Evolutionary conservation across 495 filamentous ascomycete species (phyloP).

Genomic region (Parathielavia hyrcaniae): DNA sequence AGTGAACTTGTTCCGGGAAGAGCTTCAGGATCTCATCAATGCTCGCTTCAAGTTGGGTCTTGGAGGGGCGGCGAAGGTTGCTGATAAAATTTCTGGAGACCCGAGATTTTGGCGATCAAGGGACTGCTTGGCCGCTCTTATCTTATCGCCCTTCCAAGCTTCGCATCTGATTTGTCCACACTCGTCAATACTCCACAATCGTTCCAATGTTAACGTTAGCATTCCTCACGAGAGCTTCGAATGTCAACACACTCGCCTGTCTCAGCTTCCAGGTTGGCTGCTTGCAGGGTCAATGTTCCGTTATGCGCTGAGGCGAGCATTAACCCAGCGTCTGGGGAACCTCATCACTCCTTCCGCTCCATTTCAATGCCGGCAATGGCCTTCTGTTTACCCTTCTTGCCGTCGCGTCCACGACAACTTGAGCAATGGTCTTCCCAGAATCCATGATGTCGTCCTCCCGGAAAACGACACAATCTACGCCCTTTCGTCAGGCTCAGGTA

Average conservation of each 20-base stretch:
- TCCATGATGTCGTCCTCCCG: neutral
- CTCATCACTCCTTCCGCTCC: neutral
- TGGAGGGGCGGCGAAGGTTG: slow-evolving; percentile 15
- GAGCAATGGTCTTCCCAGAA: slow-evolving; percentile 1
- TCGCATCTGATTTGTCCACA: neutral
- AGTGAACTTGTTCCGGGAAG: neutral
- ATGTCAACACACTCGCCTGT: neutral
- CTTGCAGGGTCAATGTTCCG: slow-evolving; percentile 32
- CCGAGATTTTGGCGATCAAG: slow-evolving; percentile 14
- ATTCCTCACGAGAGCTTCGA: neutral
- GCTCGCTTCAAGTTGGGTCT: neutral
- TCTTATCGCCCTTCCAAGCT: slow-evolving; percentile 4
- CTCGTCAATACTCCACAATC: too few relatives aligned
- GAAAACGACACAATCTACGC: slow-evolving; percentile 77
- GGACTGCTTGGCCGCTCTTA: too few relatives aligned
- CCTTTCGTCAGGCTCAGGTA: slow-evolving; percentile 78
- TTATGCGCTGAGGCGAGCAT: slow-evolving; percentile 28
- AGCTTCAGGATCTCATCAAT: neutral
- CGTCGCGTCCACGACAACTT: slow-evolving; percentile 5
- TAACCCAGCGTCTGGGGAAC: slow-evolving; percentile 4
- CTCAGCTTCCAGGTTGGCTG: neutral
- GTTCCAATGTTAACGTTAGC: neutral
- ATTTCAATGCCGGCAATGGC: slow-evolving; percentile 1
- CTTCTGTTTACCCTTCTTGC: neutral
- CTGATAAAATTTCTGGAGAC: slow-evolving; percentile 19